These are phyloP conservation scores for Ogataea pignaliae DNA, from an alignment of 805 yeast species.

Conservation along the genomic window DNA sequence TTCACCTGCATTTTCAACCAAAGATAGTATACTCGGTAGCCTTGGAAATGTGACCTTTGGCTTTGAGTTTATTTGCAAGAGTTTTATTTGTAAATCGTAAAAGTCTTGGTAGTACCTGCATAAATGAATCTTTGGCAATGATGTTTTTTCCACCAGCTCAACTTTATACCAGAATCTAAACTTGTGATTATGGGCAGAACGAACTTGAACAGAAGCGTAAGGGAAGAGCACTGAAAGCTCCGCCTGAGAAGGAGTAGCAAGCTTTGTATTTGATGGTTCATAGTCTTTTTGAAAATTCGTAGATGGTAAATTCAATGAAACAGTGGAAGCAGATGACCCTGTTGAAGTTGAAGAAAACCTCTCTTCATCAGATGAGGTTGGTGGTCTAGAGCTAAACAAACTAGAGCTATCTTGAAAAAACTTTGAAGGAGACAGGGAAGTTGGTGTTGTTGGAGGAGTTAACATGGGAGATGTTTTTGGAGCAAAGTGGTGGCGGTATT, in stretches of 20 bases:
- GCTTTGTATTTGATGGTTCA: neutral
- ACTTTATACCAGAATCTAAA: constrained; percentile 50
- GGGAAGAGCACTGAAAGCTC: neutral
- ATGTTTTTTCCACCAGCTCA: constrained; percentile 10
- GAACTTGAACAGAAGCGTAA: constrained; percentile 30
- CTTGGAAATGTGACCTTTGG: constrained; percentile 30
- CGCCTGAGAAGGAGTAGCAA: constrained; percentile 2
- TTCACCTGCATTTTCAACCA: constrained; percentile 24
- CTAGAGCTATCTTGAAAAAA: neutral
- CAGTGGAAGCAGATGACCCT: neutral
- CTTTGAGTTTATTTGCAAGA: constrained; percentile 19
- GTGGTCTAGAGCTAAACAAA: neutral
- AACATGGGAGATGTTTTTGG: neutral
- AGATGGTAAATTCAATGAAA: neutral
- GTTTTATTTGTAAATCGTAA: constrained; percentile 38
- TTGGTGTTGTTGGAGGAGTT: constrained; percentile 4
- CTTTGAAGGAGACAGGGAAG: neutral
- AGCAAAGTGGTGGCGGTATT: neutral
- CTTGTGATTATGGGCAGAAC: constrained; percentile 36
- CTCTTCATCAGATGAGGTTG: neutral
- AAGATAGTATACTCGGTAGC: constrained; percentile 46
- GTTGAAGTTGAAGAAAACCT: neutral
- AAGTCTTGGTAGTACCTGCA: constrained; percentile 51
- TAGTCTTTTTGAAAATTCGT: neutral
- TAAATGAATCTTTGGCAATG: constrained; percentile 30